These are phyloP conservation scores for Triticum turgidum DNA, from an alignment of 176 grass and related monocot genomes.

Conservation along the genomic window DNA sequence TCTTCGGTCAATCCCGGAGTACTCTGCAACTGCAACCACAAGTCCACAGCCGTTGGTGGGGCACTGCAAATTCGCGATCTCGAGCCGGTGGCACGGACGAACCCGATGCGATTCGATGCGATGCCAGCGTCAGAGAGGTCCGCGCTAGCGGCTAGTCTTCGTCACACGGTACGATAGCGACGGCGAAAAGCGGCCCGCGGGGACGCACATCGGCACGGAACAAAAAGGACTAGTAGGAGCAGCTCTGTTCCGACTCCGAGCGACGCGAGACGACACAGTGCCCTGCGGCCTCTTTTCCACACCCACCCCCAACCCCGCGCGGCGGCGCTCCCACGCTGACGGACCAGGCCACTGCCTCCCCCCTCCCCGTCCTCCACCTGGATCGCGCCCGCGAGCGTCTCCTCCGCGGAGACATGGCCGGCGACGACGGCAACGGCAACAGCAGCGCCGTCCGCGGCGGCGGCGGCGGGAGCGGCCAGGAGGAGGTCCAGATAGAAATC, in stretches of 20 bases:
- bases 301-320: not conserved
- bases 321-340: conserved; percentile 31
- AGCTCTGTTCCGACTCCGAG: not conserved
- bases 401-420: conserved; percentile 34
- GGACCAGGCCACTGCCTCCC: not conserved
- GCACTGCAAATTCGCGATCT: not conserved
- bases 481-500: conserved; percentile 44
- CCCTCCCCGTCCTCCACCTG: not conserved
- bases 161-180: not conserved
- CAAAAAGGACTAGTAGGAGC: not conserved
- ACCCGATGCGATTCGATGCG: not conserved
- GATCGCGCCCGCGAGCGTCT: conserved; percentile 24
- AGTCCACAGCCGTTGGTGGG: not conserved
- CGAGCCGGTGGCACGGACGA: not conserved
- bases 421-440: conserved; percentile 2
- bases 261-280: not conserved
- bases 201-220: not conserved
- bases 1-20: not conserved
- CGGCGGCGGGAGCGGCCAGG: not conserved
- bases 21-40: no score
- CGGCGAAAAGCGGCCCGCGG: not conserved
- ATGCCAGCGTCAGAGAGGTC: not conserved
- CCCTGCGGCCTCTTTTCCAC: not conserved
- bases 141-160: not conserved
- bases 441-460: not conserved